Evolutionary conservation across 2,329 filamentous ascomycete genomes (phyloP).

Genomic region (Cercospora citrullina): DNA sequence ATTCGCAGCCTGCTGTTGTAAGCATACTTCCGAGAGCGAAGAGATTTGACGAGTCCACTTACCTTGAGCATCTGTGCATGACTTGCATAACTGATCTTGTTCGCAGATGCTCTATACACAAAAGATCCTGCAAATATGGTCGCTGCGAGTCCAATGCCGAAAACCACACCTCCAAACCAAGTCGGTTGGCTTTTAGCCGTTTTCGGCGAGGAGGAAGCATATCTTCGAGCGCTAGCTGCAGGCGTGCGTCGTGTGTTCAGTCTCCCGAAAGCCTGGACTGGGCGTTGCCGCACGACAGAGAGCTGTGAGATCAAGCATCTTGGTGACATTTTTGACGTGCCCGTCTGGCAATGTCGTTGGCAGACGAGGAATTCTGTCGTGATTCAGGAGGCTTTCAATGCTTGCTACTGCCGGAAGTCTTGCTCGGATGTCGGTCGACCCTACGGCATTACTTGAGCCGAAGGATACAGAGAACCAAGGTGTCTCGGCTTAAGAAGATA

Average conservation of each 20-base stretch:
- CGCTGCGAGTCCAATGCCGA: constrained; percentile 10
- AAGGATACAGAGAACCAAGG: background rate
- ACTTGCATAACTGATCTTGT: constrained; percentile 19
- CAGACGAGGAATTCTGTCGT: background rate
- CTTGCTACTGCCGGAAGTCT: background rate
- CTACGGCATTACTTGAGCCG: background rate
- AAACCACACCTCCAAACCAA: constrained; percentile 3
- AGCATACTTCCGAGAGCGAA: too few species aligned
- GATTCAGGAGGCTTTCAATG: background rate
- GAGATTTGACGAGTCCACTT: too few species aligned
- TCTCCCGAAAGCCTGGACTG: background rate
- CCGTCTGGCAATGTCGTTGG: background rate
- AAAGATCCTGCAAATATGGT: constrained; percentile 3
- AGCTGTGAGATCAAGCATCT: background rate
- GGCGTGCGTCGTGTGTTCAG: background rate
- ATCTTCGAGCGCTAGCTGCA: background rate
- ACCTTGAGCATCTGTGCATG: constrained; percentile 21
- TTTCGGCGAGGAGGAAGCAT: background rate
- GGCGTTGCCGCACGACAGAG: background rate
- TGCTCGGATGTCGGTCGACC: background rate
- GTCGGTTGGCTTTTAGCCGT: background rate
- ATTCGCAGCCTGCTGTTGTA: constrained; percentile 18
- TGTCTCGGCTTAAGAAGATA: background rate
- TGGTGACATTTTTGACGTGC: background rate
- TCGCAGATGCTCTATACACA: background rate